Conservation (phyloP, 805 yeast species). For the Teunomyces kruisii region DNA sequence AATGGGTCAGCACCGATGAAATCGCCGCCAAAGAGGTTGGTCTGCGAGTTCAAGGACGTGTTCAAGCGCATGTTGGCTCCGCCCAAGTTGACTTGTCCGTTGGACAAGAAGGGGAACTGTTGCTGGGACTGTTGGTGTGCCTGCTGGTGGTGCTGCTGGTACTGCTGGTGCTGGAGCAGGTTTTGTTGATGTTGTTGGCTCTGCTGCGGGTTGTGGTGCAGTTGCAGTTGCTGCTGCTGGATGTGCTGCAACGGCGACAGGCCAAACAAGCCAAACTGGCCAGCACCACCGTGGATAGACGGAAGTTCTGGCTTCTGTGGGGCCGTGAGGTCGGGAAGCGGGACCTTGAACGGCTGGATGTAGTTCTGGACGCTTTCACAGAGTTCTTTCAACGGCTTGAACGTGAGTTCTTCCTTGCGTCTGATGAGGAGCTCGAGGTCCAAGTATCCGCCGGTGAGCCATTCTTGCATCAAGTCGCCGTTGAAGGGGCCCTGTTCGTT, state of each 20-base stretch:
- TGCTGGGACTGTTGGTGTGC: slow-evolving; percentile 11
- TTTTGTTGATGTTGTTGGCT: slow-evolving; percentile 4
- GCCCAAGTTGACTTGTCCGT: slow-evolving; percentile 23
- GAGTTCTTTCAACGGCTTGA: slow-evolving; percentile 53
- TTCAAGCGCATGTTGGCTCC: slow-evolving; percentile 26
- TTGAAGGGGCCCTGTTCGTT: slow-evolving; percentile 80
- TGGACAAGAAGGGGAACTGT: slow-evolving; percentile 28
- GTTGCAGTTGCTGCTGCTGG: slow-evolving; percentile 6
- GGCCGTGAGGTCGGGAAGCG: slow-evolving; percentile 41
- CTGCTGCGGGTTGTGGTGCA: slow-evolving; percentile 3
- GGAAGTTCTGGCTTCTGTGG: slow-evolving; percentile 1
- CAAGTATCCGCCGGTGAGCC: slow-evolving; percentile 67
- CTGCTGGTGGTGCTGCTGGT: slow-evolving; percentile 7
- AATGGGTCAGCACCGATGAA: slow-evolving; percentile 21
- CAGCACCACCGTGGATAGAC: neutral
- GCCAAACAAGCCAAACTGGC: neutral
- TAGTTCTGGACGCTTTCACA: slow-evolving; percentile 48
- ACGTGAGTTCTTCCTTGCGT: slow-evolving; percentile 55
- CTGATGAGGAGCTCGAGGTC: slow-evolving; percentile 53
- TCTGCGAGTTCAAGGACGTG: slow-evolving; percentile 13
- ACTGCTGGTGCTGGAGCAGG: slow-evolving; percentile 1
- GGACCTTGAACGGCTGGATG: slow-evolving; percentile 60
- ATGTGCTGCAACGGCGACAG: neutral
- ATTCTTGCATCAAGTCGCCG: slow-evolving; percentile 72
- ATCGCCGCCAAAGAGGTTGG: slow-evolving; percentile 24